Conservation (phyloP, 2,329 filamentous ascomycete species). For the Biscogniauxia sp. region DNA sequence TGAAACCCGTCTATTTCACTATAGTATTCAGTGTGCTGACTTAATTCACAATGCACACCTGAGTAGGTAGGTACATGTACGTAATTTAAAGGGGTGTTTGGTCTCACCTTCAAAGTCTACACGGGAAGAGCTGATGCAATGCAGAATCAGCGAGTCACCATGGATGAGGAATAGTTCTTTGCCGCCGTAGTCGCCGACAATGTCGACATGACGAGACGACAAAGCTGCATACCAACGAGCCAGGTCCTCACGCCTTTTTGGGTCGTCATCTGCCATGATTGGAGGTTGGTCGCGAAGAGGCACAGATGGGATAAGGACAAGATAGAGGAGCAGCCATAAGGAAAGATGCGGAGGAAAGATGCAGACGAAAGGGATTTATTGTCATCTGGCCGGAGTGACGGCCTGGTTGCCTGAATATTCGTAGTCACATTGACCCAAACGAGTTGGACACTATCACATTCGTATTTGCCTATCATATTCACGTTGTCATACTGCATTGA, state of each 20-base stretch:
- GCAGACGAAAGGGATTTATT: neutral
- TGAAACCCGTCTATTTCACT: constrained; percentile 57
- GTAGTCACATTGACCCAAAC: no score
- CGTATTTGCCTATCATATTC: no score
- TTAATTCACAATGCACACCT: neutral
- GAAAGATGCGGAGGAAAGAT: neutral
- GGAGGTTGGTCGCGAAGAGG: neutral
- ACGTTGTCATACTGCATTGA: neutral
- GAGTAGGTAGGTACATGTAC: neutral
- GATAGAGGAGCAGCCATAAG: neutral
- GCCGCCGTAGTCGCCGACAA: constrained; percentile 74
- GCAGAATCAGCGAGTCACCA: constrained; percentile 67
- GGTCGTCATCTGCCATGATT: neutral
- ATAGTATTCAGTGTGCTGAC: neutral
- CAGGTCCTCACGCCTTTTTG: constrained; percentile 1
- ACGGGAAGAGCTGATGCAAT: constrained; percentile 59
- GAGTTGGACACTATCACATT: no score
- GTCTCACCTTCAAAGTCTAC: constrained; percentile 59
- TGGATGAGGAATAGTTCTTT: constrained; percentile 71
- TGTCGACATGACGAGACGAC: constrained; percentile 48
- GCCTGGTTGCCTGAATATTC: neutral
- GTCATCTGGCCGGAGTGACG: neutral
- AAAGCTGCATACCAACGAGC: constrained; percentile 17
- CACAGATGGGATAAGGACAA: neutral
- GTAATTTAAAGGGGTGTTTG: neutral